Evolutionary conservation across 306 rosid species (phyloP), one percentile per base, ranked within the genome.

Genomic region (Quercus berberidifolia): DNA sequence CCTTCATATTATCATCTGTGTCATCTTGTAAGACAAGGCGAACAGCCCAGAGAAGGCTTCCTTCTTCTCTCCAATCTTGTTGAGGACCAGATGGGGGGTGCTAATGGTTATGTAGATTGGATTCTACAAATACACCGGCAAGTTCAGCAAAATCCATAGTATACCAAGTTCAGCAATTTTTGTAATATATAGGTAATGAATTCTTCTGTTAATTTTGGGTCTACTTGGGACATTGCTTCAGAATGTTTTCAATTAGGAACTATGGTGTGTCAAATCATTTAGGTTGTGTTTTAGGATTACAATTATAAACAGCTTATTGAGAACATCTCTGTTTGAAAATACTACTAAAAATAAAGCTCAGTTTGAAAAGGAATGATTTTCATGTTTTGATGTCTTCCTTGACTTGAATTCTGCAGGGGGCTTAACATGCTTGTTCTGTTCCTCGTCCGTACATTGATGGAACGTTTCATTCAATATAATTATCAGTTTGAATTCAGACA

Each of bases 11-110:
- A 87, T 86, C 96, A 86, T 79, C 77, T 87, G 73, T 84, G 93
- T 80, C 87, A 88, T 71, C 97, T 96, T 86, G 98, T 96, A 83
- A 90, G 99, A 87, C 99, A 93, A 91, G 98, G 99, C 18, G 99
- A 96, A 82, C 99, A 96, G 59, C 98, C 99, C 72, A 90, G 90
- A 78, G 99, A 96, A 88, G 97, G 99, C 63, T 84, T 85, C 85
- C 96, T 96, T 64, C 78, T 96, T 1, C 96, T 96, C 55, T 78
- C 92, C 57, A 96, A 93, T 85, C 99, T 96, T 79, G 89, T 96
- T 76, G 99, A 96, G 93, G 98, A 93, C 71, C 99, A 88, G 81
- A 86, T 91, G 87, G 94, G 99, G 33, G 92, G 99, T 76, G 77
- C 87, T 63, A 88, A 83, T 79, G 92, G 99, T 70, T 96, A 96